Evolutionary conservation across 2,329 filamentous ascomycete genomes (phyloP).

Genomic region (Teratosphaeria viscida): DNA sequence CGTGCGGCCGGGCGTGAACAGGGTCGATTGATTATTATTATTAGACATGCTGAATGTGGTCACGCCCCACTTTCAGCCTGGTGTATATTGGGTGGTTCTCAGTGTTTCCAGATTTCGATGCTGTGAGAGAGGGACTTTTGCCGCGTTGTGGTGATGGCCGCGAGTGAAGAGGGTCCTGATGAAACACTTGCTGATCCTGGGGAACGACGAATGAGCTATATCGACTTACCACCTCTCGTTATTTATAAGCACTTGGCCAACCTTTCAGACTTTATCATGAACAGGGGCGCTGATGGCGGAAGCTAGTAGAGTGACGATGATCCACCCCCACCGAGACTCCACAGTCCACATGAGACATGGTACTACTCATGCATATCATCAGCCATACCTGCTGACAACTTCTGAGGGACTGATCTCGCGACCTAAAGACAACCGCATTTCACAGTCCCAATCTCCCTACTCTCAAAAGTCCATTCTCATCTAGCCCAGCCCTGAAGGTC

Average conservation of each 20-base stretch:
- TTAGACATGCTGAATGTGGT: background rate
- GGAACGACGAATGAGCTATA: no score
- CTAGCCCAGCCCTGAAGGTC: background rate
- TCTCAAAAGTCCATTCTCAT: background rate
- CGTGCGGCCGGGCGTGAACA: conserved; percentile 17
- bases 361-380: background rate
- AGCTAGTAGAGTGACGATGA: background rate
- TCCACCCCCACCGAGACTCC: background rate
- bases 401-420: background rate
- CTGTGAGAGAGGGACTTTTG: no score
- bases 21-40: background rate
- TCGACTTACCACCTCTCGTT: no score
- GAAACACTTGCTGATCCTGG: no score
- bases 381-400: background rate
- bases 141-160: no score
- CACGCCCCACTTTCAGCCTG: background rate
- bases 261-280: background rate
- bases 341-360: background rate
- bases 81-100: no score
- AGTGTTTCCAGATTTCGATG: no score
- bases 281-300: background rate
- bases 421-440: background rate
- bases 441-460: background rate
- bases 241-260: no score
- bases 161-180: no score